Conservation (phyloP, 2,329 filamentous ascomycete genomes). For the Elsinoe batatas region DNA sequence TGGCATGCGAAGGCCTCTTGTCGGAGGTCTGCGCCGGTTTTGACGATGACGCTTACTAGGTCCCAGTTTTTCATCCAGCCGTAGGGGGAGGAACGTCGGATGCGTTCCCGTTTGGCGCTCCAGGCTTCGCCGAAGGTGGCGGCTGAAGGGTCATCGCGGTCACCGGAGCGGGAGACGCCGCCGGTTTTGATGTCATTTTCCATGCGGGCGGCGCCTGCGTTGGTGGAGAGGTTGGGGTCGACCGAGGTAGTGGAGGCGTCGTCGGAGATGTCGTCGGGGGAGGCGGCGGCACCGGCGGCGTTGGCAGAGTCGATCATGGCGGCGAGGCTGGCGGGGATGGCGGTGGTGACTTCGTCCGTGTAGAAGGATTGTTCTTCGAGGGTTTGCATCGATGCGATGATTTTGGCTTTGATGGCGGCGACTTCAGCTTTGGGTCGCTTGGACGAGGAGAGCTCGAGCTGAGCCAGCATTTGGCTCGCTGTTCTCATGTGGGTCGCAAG, state of each 20-base stretch:
- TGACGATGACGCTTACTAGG: constrained; percentile 75
- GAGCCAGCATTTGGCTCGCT: constrained; percentile 76
- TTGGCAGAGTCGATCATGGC: constrained; percentile 68
- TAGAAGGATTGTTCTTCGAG: constrained; percentile 79
- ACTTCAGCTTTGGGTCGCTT: constrained; percentile 74
- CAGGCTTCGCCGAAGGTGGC: constrained; percentile 81
- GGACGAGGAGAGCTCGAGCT: constrained; percentile 68
- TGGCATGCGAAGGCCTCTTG: constrained; percentile 84
- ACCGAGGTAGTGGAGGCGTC: constrained; percentile 34
- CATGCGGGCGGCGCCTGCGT: constrained; percentile 71
- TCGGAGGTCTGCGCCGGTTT: constrained; percentile 71
- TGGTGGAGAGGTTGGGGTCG: constrained; percentile 47
- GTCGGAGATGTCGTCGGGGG: constrained; percentile 47
- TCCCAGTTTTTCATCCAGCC: constrained; percentile 90
- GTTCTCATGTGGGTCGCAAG: constrained; percentile 81
- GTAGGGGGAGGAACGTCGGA: constrained; percentile 72
- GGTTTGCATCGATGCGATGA: constrained; percentile 83
- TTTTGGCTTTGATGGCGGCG: constrained; percentile 72
- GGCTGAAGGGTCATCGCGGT: constrained; percentile 75
- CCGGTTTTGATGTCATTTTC: constrained; percentile 84
- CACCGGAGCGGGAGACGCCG: constrained; percentile 68
- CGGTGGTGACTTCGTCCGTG: constrained; percentile 53
- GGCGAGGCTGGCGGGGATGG: constrained; percentile 56
- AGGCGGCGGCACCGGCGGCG: constrained; percentile 40
- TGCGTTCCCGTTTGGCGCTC: constrained; percentile 74